Evolutionary conservation across 345 rosid species (phyloP).

Genomic region (Hibiscus trionum): DNA sequence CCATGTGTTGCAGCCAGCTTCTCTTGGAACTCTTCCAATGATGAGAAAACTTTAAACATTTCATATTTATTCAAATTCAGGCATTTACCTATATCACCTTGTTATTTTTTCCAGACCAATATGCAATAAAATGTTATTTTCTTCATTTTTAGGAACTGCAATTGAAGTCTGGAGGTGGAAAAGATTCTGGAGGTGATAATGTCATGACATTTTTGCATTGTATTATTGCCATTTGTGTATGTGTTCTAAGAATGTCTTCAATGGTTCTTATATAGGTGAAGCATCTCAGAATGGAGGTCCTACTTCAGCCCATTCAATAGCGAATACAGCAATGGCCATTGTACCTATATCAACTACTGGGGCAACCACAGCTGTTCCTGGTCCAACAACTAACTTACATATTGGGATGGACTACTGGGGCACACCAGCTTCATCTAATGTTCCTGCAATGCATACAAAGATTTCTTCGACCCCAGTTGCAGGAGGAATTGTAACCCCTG

Average conservation of each 20-base stretch:
- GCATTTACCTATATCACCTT: neutral
- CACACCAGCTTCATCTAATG: slow-evolving; percentile 47
- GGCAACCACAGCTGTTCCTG: slow-evolving; percentile 49
- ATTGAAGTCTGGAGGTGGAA: slow-evolving; percentile 64
- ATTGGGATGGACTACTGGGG: slow-evolving; percentile 99
- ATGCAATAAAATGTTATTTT: neutral
- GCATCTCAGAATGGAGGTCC: slow-evolving; percentile 66
- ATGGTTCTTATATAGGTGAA: slow-evolving; percentile 34
- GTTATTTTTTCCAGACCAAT: neutral
- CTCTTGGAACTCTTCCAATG: neutral
- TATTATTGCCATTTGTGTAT: neutral
- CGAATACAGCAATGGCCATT: slow-evolving; percentile 45
- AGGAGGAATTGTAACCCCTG: slow-evolving; percentile 56
- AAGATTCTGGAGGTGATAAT: slow-evolving; percentile 37
- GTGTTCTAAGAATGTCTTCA: slow-evolving; percentile 9
- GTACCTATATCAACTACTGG: slow-evolving; percentile 60
- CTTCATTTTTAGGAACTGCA: slow-evolving; percentile 49
- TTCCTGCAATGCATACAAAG: slow-evolving; percentile 64
- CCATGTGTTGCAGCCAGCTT: neutral
- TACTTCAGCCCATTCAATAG: slow-evolving; percentile 34
- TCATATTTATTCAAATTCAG: neutral
- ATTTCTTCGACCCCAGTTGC: slow-evolving; percentile 63
- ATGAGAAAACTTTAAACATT: neutral
- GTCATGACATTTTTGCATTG: neutral
- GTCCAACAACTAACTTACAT: slow-evolving; percentile 86